A percentile compares a stretch with the other conserved stretches of the same genome.
These are phyloP conservation scores for Picocystis sp. DNA, from an alignment of 163 green algal genomes.

Conservation along the genomic window DNA sequence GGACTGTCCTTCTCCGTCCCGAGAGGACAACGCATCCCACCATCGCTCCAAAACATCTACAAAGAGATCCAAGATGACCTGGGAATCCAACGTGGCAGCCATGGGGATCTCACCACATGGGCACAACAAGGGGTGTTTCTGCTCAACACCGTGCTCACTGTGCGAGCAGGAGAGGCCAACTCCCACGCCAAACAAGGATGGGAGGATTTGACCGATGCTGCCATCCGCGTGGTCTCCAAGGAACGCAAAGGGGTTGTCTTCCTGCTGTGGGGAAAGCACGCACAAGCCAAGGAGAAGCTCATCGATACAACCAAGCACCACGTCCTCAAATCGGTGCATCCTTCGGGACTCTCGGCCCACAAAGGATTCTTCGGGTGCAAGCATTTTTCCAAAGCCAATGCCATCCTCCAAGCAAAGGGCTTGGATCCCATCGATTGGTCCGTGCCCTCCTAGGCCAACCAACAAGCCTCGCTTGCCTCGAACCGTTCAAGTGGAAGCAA, in stretches of 20 bases:
- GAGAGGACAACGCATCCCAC: slow-evolving; percentile 37
- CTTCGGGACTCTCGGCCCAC: slow-evolving; percentile 49
- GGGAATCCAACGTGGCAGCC: slow-evolving; percentile 30
- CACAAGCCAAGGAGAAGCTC: slow-evolving; percentile 32
- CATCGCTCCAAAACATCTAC: slow-evolving; percentile 77
- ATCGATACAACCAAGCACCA: slow-evolving; percentile 44
- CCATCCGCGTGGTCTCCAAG: slow-evolving; percentile 41
- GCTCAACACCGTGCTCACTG: slow-evolving; percentile 82
- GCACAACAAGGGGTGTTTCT: slow-evolving; percentile 70
- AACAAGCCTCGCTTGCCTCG: too few relatives aligned
- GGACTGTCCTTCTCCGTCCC: slow-evolving; percentile 78
- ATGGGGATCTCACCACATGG: slow-evolving; percentile 52
- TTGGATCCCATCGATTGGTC: slow-evolving; percentile 60
- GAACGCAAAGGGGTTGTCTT: slow-evolving; percentile 64
- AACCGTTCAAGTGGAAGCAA: too few relatives aligned
- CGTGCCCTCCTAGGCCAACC: too few relatives aligned
- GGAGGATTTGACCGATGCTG: slow-evolving; percentile 61
- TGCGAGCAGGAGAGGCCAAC: slow-evolving; percentile 30
- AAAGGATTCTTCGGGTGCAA: slow-evolving; percentile 70
- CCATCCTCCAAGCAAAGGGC: slow-evolving; percentile 36
- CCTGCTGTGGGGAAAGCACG: slow-evolving; percentile 79
- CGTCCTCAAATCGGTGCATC: slow-evolving; percentile 49
- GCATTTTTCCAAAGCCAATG: slow-evolving; percentile 74
- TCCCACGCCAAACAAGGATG: slow-evolving; percentile 62
- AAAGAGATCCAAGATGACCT: slow-evolving; percentile 63